These are phyloP conservation scores for Colletotrichum sp. DNA, from an alignment of 2,329 filamentous ascomycete genomes.

Conservation along the genomic window DNA sequence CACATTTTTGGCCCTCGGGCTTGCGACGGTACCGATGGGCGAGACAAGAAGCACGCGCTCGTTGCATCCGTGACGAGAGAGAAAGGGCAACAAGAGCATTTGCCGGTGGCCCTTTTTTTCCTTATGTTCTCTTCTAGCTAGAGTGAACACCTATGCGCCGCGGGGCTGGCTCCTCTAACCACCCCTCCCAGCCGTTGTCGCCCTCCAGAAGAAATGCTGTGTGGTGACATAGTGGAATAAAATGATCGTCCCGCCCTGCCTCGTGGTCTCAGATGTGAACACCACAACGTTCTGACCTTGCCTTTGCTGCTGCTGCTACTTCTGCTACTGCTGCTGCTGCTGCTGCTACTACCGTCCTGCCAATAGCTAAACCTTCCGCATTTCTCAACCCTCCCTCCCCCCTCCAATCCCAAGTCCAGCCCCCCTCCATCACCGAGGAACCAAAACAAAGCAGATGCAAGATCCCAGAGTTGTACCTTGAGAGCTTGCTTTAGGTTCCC, in stretches of 20 bases:
- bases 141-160: not conserved
- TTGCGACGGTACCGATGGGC: conserved; percentile 18
- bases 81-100: not conserved
- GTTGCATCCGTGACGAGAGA: not conserved
- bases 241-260: conserved; percentile 14
- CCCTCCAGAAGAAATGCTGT: not conserved
- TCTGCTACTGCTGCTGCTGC: not conserved
- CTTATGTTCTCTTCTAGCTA: not conserved
- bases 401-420: not conserved
- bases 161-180: not conserved
- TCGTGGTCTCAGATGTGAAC: conserved; percentile 8
- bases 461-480: conserved; percentile 5
- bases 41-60: conserved; percentile 14
- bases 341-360: not conserved
- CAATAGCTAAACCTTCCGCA: conserved; percentile 5
- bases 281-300: not conserved
- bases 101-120: not conserved
- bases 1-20: conserved; percentile 11
- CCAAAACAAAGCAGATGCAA: not conserved
- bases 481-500: conserved; percentile 14
- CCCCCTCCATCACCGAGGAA: conserved; percentile 6
- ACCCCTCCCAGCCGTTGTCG: not conserved
- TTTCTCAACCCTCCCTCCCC: not conserved
- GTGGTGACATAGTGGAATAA: conserved; percentile 8
- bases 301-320: not conserved